Evolutionary conservation across 352 stramenopile genomes (phyloP), one percentile per base, ranked within the genome.

Genomic region (Pythium rishiriense): DNA sequence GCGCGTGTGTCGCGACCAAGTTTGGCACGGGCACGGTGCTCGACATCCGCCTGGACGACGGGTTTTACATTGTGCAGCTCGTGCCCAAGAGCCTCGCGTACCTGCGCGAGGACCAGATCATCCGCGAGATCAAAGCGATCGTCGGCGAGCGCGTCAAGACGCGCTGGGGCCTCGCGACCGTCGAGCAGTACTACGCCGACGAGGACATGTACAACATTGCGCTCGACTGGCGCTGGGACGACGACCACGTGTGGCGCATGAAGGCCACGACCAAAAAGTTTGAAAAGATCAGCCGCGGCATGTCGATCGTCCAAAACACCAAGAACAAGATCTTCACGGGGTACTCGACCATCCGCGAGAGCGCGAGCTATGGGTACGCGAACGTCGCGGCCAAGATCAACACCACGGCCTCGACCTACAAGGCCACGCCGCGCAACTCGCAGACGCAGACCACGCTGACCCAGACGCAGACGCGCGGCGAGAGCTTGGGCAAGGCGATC

Each of bases 181-280:
- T 94, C 8, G 86, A 94, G 71, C 72, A 89, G 58, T 94, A 94
- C 67, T 92, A 90, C 58, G 71, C 90, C 28, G 83, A 93, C n/a
- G 83, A 93, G 31, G 86, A 94, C 73, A 94, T 91, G 83, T 94
- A 94, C 74, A 91, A 76, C 67, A 92, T 94, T 56, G 86, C 86
- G 35, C 69, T 94, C 37, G 86, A 94, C 73, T 94, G 86, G 86
- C 82, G 86, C 57, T 94, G 86, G 86, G 86, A 94, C 60, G 84
- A 94, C 35, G 84, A 94, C 53, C 86, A 94, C 58, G 84, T 94
- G 19, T 94, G 83, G 83, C 82, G 84, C 64, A 94, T 94, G 86
- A 94, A 93, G 62, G 86, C 86, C 19, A 93, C 83, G n/a, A 93
- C 83, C 49, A 94, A 94, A 67, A 94, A 93, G 78, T 94, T 94